Evolutionary conservation across 2,329 filamentous ascomycete species (phyloP).

Genomic region (Phoma sp.): DNA sequence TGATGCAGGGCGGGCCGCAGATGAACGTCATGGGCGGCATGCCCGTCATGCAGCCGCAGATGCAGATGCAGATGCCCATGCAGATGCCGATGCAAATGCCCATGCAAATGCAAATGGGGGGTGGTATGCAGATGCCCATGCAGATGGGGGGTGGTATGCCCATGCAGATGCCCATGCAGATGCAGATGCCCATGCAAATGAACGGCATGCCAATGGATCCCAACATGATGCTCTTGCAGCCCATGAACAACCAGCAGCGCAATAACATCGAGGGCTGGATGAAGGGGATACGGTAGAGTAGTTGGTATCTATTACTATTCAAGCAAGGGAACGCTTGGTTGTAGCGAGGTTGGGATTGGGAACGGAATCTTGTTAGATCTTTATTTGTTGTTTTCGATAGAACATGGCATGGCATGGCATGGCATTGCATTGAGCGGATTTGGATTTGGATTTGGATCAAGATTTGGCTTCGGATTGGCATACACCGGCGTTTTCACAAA

Average conservation of each 20-base stretch:
- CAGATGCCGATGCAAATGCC: slow-evolving; percentile 10
- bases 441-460: too few species aligned
- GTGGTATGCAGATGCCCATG: slow-evolving; percentile 21
- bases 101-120: slow-evolving; percentile 13
- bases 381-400: too few species aligned
- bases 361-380: too few species aligned
- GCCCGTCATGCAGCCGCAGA: slow-evolving; percentile 16
- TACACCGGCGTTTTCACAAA: too few species aligned
- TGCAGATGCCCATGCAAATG: slow-evolving; percentile 18
- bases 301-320: too few species aligned
- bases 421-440: too few species aligned
- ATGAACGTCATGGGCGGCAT: slow-evolving; percentile 19
- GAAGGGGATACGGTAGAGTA: slow-evolving; percentile 2
- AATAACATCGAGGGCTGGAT: slow-evolving; percentile 19
- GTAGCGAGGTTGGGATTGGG: too few species aligned
- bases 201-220: slow-evolving; percentile 12
- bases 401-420: too few species aligned
- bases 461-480: too few species aligned
- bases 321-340: too few species aligned
- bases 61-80: slow-evolving; percentile 4
- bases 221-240: background rate
- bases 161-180: slow-evolving; percentile 17
- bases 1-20: slow-evolving; percentile 17
- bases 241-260: slow-evolving; percentile 12
- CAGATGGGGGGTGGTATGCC: background rate